Evolutionary conservation across 805 yeast genomes (phyloP).

Genomic region (Torulaspora quercuum): DNA sequence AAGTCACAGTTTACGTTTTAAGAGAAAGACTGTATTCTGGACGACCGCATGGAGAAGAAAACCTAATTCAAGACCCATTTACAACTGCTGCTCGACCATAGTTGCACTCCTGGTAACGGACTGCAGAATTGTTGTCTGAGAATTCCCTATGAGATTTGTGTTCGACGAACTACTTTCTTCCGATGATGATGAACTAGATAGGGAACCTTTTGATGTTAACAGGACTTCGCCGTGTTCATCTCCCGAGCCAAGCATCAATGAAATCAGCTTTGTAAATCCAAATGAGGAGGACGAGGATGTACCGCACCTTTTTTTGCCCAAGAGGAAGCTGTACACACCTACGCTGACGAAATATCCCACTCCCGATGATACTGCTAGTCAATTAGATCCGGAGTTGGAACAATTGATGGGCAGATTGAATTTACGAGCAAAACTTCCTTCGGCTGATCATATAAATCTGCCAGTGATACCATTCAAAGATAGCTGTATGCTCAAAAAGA

Average conservation of each 20-base stretch:
- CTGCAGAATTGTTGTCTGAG: no score
- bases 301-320: constrained; percentile 22
- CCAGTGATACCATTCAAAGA: neutral
- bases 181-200: constrained; percentile 13
- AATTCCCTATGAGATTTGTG: constrained; percentile 24
- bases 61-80: no score
- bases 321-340: neutral
- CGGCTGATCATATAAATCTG: constrained; percentile 1
- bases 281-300: constrained; percentile 21
- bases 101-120: no score
- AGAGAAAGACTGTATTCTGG: no score
- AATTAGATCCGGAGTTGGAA: constrained; percentile 19
- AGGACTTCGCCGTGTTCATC: constrained; percentile 15
- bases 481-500: neutral
- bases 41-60: no score
- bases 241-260: constrained; percentile 12
- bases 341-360: neutral
- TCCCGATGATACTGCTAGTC: constrained; percentile 3
- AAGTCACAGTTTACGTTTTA: no score
- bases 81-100: no score
- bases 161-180: constrained; percentile 19
- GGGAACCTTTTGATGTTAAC: constrained; percentile 10
- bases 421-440: constrained; percentile 20
- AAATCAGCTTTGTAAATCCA: constrained; percentile 15
- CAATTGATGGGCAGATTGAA: constrained; percentile 16